Percentiles rank a stretch among this genome's conserved stretches.
phyloP scores from a whole-genome alignment of 2,329 filamentous ascomycete genomes.

The Dactylella cylindrospora region DNA sequence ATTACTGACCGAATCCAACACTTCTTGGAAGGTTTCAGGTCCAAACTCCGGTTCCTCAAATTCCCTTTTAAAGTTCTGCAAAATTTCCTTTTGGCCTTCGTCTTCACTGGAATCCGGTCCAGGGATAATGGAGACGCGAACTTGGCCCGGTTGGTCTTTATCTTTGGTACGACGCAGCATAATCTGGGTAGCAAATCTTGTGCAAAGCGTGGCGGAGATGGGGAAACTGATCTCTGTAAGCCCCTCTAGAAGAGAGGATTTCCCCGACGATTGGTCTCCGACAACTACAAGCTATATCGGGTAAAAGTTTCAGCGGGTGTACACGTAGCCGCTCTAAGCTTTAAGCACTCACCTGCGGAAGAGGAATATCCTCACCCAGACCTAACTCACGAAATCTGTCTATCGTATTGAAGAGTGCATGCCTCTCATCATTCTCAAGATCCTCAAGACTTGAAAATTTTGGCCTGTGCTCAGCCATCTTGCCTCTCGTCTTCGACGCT shows the following conservation, averaged over 20 bases:
- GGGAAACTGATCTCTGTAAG: slow-evolving; percentile 48
- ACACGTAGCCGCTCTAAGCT: background rate
- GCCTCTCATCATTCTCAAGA: slow-evolving; percentile 7
- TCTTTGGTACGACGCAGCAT: slow-evolving; percentile 46
- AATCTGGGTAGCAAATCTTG: slow-evolving; percentile 49
- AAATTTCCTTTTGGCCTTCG: slow-evolving; percentile 17
- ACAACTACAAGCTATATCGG: slow-evolving; percentile 47
- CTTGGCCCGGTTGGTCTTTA: slow-evolving; percentile 20
- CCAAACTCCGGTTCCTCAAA: slow-evolving; percentile 33
- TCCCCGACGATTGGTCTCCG: slow-evolving; percentile 48
- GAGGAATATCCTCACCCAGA: slow-evolving; percentile 48
- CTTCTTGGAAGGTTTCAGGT: slow-evolving; percentile 27
- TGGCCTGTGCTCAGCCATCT: too few relatives aligned
- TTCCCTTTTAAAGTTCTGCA: slow-evolving; percentile 37
- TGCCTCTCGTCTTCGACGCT: too few relatives aligned
- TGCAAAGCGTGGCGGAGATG: slow-evolving; percentile 47
- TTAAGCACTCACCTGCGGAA: slow-evolving; percentile 46
- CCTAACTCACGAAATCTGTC: slow-evolving; percentile 48
- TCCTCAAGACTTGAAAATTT: slow-evolving; percentile 20
- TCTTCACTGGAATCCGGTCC: slow-evolving; percentile 11
- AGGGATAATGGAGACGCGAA: slow-evolving; percentile 47
- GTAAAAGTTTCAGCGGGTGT: too few relatives aligned
- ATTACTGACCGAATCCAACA: slow-evolving; percentile 19
- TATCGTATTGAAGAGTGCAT: slow-evolving; percentile 39
- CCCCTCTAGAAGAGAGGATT: slow-evolving; percentile 48